Evolutionary conservation across 169 alveolate genomes (phyloP).

Genomic region (Eimeria acervulina): DNA sequence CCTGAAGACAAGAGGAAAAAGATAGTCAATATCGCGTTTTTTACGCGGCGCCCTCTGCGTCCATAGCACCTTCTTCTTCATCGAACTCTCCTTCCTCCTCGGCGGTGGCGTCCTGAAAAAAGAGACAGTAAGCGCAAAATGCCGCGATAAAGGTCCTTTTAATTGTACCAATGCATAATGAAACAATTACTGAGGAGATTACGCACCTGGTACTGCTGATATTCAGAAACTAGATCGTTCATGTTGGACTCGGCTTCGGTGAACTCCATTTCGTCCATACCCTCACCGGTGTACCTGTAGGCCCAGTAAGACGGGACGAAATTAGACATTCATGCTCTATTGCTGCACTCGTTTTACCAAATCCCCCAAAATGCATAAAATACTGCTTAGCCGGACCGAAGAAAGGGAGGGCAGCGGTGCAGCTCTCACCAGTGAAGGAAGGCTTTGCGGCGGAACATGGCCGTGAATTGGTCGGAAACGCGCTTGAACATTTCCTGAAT

Average conservation of each 20-base stretch:
- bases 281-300: constrained; percentile 88
- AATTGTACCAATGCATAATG: not conserved
- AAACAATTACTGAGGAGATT: too few relatives aligned
- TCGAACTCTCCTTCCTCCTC: constrained; percentile 89
- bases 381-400: too few relatives aligned
- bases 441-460: constrained; percentile 99
- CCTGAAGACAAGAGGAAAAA: constrained; percentile 57
- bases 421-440: constrained; percentile 98
- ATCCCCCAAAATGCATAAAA: not conserved
- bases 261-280: constrained; percentile 99
- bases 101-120: constrained; percentile 91
- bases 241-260: constrained; percentile 99
- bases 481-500: constrained; percentile 98
- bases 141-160: too few relatives aligned
- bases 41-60: constrained; percentile 83
- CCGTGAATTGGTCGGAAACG: constrained; percentile 98
- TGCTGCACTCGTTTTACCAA: not conserved
- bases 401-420: too few relatives aligned
- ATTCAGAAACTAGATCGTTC: constrained; percentile 98
- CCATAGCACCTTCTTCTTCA: constrained; percentile 88
- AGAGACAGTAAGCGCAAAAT: not conserved
- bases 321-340: not conserved
- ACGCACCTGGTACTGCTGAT: constrained; percentile 97
- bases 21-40: not conserved
- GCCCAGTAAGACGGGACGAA: not conserved